phyloP scores from a whole-genome alignment of 495 filamentous ascomycete species.

The Penicillium diatomitis region DNA sequence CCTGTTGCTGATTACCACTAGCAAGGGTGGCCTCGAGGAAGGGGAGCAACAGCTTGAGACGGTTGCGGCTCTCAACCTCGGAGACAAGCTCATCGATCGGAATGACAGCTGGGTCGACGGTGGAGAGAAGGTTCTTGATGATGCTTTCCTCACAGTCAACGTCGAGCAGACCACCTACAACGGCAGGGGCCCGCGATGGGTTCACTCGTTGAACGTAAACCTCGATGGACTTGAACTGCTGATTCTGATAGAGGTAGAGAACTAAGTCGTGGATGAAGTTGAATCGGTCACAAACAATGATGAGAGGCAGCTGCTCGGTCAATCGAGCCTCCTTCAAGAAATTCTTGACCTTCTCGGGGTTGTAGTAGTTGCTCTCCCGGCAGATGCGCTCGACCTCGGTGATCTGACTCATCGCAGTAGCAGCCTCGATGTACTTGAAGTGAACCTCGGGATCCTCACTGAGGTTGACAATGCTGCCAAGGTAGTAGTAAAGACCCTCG shows the following conservation, averaged over 20 bases:
- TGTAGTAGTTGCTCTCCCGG: slow-evolving; percentile 89
- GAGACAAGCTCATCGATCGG: slow-evolving; percentile 93
- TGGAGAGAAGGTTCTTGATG: slow-evolving; percentile 87
- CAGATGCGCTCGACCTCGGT: slow-evolving; percentile 96
- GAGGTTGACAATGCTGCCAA: slow-evolving; percentile 94
- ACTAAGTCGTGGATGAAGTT: slow-evolving; percentile 97
- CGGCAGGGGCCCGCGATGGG: slow-evolving; percentile 82
- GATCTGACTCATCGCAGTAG: slow-evolving; percentile 82
- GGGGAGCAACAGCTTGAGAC: slow-evolving; percentile 88
- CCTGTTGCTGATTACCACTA: slow-evolving; percentile 91
- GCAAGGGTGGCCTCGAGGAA: slow-evolving; percentile 93
- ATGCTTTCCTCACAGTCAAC: slow-evolving; percentile 95
- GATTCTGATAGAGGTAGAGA: slow-evolving; percentile 96
- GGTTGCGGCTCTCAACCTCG: slow-evolving; percentile 91
- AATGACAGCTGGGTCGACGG: slow-evolving; percentile 74
- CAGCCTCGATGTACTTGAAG: slow-evolving; percentile 99
- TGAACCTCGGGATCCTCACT: slow-evolving; percentile 91
- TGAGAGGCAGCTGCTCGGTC: slow-evolving; percentile 86
- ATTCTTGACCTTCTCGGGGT: slow-evolving; percentile 97
- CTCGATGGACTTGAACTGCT: slow-evolving; percentile 99
- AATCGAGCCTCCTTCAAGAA: slow-evolving; percentile 96
- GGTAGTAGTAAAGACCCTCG: slow-evolving; percentile 96
- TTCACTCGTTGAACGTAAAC: slow-evolving; percentile 99
- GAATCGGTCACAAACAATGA: slow-evolving; percentile 98
- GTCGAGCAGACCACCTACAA: slow-evolving; percentile 91